These are phyloP conservation scores for Clonostachys byssicola DNA, from an alignment of 2,329 filamentous ascomycete genomes.

Conservation along the genomic window DNA sequence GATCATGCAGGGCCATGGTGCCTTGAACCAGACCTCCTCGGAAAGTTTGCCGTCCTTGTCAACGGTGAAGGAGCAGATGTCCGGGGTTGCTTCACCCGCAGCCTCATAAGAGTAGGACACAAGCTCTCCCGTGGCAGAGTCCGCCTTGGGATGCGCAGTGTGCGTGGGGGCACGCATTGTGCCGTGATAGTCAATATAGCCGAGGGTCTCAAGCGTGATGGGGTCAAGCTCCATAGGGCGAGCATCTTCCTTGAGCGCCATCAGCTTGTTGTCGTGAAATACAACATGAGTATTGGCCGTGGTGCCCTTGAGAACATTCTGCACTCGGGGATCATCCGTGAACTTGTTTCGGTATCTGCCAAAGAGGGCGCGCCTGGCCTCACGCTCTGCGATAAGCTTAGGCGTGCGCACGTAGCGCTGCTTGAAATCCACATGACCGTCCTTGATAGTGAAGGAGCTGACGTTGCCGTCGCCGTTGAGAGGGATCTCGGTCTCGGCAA, in stretches of 20 bases:
- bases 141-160: constrained; percentile 35
- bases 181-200: constrained; percentile 33
- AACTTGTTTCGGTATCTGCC: constrained; percentile 33
- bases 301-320: constrained; percentile 26
- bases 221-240: constrained; percentile 35
- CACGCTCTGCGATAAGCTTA: constrained; percentile 20
- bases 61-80: neutral
- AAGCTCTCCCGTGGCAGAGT: constrained; percentile 30
- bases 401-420: constrained; percentile 6
- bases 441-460: constrained; percentile 22
- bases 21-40: no score
- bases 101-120: constrained; percentile 34
- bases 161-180: constrained; percentile 29
- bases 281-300: constrained; percentile 48
- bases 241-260: constrained; percentile 42
- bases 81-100: constrained; percentile 21
- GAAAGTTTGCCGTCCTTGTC: constrained; percentile 3
- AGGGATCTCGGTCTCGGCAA: constrained; percentile 3
- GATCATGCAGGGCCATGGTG: no score
- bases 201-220: constrained; percentile 31
- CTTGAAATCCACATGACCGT: constrained; percentile 22
- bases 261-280: constrained; percentile 38
- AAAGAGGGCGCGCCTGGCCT: constrained; percentile 20
- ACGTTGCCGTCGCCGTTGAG: constrained; percentile 33
- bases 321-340: constrained; percentile 26